Conservation (phyloP, 2,329 filamentous ascomycete genomes). For the Pseudogymnoascus sp. region DNA sequence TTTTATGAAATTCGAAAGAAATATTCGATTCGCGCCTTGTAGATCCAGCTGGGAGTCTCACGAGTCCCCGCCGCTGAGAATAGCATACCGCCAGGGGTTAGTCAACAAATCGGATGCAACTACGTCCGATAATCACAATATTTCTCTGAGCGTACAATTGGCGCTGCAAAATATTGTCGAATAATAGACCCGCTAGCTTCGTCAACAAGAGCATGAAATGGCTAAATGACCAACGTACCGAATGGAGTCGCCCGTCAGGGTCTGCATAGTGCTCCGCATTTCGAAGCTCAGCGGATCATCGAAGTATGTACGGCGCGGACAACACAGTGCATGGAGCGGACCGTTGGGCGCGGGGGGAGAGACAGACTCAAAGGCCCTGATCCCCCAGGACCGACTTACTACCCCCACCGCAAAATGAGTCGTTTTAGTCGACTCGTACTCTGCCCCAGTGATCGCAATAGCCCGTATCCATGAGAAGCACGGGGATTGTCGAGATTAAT, state of each 20-base stretch:
- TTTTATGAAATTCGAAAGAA: conserved; percentile 1
- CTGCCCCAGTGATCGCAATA: background rate
- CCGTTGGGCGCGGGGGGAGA: conserved; percentile 5
- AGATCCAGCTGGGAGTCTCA: background rate
- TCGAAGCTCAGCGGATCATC: background rate
- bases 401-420: background rate
- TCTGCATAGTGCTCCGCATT: background rate
- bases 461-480: conserved; percentile 1
- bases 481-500: conserved; percentile 8
- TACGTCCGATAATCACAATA: conserved; percentile 1
- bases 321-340: background rate
- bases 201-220: background rate
- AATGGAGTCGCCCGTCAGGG: background rate
- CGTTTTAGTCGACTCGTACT: background rate
- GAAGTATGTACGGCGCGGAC: background rate
- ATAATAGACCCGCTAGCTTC: background rate
- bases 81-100: background rate
- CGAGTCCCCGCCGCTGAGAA: conserved; percentile 7
- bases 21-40: background rate
- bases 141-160: background rate
- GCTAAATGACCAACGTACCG: background rate
- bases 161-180: background rate
- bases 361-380: conserved; percentile 4
- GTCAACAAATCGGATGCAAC: background rate
- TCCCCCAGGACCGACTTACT: background rate